Base-by-base conservation (phyloP, 306 rosid genomes). In the Quercus bicolor region DNA sequence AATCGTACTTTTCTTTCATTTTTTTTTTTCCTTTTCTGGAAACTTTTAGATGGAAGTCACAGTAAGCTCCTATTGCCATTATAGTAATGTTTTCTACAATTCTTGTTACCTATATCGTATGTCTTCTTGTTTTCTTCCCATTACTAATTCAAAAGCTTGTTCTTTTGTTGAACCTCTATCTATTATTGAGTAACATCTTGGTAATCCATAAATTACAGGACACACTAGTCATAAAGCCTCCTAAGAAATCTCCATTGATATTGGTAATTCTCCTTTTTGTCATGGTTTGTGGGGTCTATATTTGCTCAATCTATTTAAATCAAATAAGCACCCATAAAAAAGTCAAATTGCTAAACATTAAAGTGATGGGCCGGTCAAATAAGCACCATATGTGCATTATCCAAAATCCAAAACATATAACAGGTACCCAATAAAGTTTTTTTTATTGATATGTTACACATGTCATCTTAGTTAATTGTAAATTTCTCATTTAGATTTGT, bases 1-100 rank as follows among this genome's bases (percentile, higher is more conserved):
- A 24, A 24, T 57, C 66, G 0, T 21, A 24, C 60, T 56, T 73
- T 74, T 75, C 64, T 57, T 57, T 71, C 68, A 10, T 31, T 40
- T 33, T 55, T 48, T 48, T 11, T 45, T 45, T 45, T 45, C 2
- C 14, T 48, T 87, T 80, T 54, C 56, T 80, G 86, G 89, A 74
- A 84, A 79, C 72, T 89, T 75, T 75, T 79, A 82, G 81, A 89
- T 89, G 93, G 92, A 87, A 80, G 52, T 75, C 85, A 85, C 80
- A 56, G 89, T 88, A 86, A 80, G 87, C 71, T 79, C 68, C 18
- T 26, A 59, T 78, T 78, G 78, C 66, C 53, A 9, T 68, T 55
- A 40, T 40, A 68, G 10, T 0, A 74, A 37, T 34, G 29, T 48
- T 60, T 62, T 8, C 19, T 18, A 28, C 72, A 33, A 34, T 33